Conservation (phyloP, 2,329 filamentous ascomycete species). For the Curvularia sp. region DNA sequence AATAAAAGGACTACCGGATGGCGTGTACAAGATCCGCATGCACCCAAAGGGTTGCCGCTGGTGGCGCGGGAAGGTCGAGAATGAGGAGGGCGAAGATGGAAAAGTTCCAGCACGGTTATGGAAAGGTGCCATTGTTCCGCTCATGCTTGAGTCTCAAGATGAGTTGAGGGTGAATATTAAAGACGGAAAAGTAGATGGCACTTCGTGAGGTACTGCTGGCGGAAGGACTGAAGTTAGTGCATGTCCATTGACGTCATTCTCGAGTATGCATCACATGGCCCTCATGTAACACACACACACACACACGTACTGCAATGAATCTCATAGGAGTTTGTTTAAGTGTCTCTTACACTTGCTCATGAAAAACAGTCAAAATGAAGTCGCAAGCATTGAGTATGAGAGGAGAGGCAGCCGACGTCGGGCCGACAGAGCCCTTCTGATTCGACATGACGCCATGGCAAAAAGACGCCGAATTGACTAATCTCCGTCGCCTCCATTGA, state of each 20-base stretch:
- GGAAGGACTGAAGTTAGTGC: not conserved
- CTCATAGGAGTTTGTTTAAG: too few relatives aligned
- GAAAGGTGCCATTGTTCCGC: slow-evolving; percentile 2
- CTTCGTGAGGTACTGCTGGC: not conserved
- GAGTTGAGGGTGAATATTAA: slow-evolving; percentile 4
- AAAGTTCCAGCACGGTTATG: slow-evolving; percentile 1
- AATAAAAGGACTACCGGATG: not conserved
- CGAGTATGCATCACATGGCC: not conserved
- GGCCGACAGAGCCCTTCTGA: slow-evolving; percentile 11
- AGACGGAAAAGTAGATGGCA: not conserved
- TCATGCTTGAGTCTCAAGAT: slow-evolving; percentile 7
- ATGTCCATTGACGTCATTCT: slow-evolving; percentile 10
- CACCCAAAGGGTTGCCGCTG: slow-evolving; percentile 6
- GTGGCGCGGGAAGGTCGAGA: slow-evolving; percentile 2
- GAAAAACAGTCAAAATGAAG: not conserved
- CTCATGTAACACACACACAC: not conserved
- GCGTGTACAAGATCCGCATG: slow-evolving; percentile 1
- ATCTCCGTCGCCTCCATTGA: slow-evolving; percentile 5
- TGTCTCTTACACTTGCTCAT: not conserved
- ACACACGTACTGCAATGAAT: not conserved
- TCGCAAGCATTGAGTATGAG: not conserved
- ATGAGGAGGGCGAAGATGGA: slow-evolving; percentile 2
- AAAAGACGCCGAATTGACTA: slow-evolving; percentile 12
- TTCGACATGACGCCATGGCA: slow-evolving; percentile 22
- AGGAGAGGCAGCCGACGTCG: slow-evolving; percentile 13